A percentile compares a stretch with the other conserved stretches of the same genome.
Evolutionary conservation across 495 filamentous ascomycete genomes (phyloP).

Genomic region (Cudoniella acicularis): DNA sequence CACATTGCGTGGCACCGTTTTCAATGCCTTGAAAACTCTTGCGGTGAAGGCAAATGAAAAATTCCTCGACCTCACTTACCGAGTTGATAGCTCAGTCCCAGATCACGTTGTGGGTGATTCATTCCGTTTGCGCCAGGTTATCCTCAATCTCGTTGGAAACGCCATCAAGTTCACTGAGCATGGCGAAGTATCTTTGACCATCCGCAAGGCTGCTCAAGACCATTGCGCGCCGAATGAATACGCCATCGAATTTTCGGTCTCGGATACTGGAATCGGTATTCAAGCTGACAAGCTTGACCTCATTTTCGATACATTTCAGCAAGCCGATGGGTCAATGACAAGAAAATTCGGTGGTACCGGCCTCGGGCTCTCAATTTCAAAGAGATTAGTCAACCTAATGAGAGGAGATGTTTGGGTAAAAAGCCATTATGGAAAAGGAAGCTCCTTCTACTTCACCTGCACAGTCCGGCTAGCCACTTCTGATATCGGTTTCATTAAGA

Average conservation of each 20-base stretch:
- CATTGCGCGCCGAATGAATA: conserved; percentile 73
- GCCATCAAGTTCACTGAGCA: conserved; percentile 97
- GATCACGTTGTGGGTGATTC: conserved; percentile 97
- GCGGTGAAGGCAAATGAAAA: conserved; percentile 98
- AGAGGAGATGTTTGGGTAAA: conserved; percentile 97
- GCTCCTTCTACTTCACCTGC: conserved; percentile 97
- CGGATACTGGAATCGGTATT: conserved; percentile 97
- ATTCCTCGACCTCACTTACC: conserved; percentile 88
- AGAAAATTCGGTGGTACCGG: conserved; percentile 96
- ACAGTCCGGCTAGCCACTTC: conserved; percentile 82
- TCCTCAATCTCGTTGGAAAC: conserved; percentile 76
- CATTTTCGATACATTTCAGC: conserved; percentile 99
- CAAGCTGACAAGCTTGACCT: conserved; percentile 92
- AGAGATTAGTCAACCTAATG: conserved; percentile 94
- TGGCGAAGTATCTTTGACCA: conserved; percentile 92
- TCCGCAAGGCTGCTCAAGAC: conserved; percentile 69
- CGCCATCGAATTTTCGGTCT: conserved; percentile 93
- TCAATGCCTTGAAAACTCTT: conserved; percentile 95
- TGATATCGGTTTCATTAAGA: conserved; percentile 74
- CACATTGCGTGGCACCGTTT: conserved; percentile 90
- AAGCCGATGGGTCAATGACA: conserved; percentile 97
- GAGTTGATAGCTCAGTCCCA: conserved; percentile 89
- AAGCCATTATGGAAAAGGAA: conserved; percentile 87
- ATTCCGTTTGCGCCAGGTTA: conserved; percentile 94
- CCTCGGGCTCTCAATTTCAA: conserved; percentile 93